A percentile compares a stretch with the other conserved stretches of the same genome.
These are phyloP conservation scores for Isoetes engelmannii DNA, from an alignment of 83 land plant species.

Conservation along the genomic window DNA sequence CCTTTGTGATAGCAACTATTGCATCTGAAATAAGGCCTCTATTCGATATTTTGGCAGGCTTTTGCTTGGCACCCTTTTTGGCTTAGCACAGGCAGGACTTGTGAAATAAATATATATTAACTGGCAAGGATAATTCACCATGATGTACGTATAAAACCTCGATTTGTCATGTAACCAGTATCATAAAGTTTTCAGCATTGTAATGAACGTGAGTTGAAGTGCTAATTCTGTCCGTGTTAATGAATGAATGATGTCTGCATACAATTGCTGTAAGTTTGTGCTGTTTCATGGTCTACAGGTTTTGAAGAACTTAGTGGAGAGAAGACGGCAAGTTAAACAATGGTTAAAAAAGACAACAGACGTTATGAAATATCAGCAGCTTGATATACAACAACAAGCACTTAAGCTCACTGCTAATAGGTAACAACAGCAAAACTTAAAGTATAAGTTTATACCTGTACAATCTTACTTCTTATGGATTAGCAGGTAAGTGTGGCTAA, in stretches of 20 bases:
- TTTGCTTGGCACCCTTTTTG: too few relatives aligned
- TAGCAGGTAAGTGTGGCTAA: too few relatives aligned
- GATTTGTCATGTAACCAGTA: not conserved
- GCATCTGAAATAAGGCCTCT: too few relatives aligned
- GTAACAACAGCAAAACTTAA: conserved; percentile 25
- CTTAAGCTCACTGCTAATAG: conserved; percentile 98
- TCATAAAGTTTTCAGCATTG: not conserved
- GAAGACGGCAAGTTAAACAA: conserved; percentile 72
- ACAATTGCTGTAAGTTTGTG: not conserved
- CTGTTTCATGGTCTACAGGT: conserved; percentile 35
- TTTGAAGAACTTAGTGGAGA: conserved; percentile 70
- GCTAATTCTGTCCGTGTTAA: not conserved
- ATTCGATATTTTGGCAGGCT: too few relatives aligned
- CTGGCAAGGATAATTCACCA: too few relatives aligned
- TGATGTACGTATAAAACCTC: too few relatives aligned
- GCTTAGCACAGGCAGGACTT: too few relatives aligned
- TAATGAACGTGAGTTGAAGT: too few relatives aligned
- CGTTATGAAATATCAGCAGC: conserved; percentile 65
- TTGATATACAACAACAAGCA: conserved; percentile 97
- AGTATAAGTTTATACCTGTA: not conserved
- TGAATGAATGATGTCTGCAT: too few relatives aligned
- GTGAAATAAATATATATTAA: too few relatives aligned
- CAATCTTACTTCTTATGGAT: not conserved
- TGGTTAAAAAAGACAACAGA: conserved; percentile 75
- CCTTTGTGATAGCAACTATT: too few relatives aligned